Evolutionary conservation across 306 rosid species (phyloP).

Genomic region (Castanospermum australe): DNA sequence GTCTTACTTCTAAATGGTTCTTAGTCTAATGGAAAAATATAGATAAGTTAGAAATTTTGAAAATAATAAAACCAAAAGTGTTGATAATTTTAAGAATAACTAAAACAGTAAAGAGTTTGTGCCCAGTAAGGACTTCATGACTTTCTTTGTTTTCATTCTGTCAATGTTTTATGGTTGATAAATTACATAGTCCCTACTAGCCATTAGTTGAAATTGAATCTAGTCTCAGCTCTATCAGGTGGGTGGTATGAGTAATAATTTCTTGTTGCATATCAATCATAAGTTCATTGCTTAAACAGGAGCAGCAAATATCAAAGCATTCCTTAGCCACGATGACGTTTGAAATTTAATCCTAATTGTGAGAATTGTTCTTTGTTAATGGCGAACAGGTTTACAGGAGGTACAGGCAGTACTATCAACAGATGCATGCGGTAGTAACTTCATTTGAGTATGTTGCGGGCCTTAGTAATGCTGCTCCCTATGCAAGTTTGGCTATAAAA

Average conservation of each 20-base stretch:
- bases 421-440: conserved; percentile 65
- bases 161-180: not conserved
- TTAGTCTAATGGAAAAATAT: not conserved
- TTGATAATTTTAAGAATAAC: not conserved
- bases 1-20: not conserved
- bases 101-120: not conserved
- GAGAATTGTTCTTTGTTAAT: not conserved
- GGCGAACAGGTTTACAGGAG: conserved; percentile 73
- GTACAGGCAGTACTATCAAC: conserved; percentile 85
- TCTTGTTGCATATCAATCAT: not conserved
- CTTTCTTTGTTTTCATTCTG: not conserved
- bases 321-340: not conserved
- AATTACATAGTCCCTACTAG: not conserved
- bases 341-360: not conserved
- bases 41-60: not conserved
- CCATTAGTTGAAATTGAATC: not conserved
- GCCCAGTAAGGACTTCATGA: not conserved
- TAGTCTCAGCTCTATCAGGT: not conserved
- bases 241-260: not conserved
- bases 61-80: not conserved
- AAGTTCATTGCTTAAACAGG: not conserved
- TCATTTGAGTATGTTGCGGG: conserved; percentile 87
- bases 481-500: conserved; percentile 78
- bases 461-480: conserved; percentile 77
- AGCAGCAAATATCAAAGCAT: not conserved